Percentiles rank a stretch among this genome's conserved stretches.
Conservation (phyloP, 2,329 filamentous ascomycete genomes). For the Talaromyces sp. region DNA sequence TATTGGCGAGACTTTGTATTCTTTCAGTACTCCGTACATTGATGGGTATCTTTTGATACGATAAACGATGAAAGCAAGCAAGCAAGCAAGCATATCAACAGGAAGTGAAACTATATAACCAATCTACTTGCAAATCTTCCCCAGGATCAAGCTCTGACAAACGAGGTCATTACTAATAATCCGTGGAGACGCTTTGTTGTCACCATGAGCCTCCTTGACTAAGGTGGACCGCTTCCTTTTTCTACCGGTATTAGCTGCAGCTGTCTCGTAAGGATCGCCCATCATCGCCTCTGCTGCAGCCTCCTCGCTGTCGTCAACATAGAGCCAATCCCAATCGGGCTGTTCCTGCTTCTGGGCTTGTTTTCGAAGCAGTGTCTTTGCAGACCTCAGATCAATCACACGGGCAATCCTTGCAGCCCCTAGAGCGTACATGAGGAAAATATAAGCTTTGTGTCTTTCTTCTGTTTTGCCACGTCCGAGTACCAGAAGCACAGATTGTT, state of each 20-base stretch:
- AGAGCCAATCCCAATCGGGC: constrained; percentile 68
- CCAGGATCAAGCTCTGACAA: constrained; percentile 87
- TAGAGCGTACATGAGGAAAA: constrained; percentile 75
- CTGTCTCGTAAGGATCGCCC: constrained; percentile 16
- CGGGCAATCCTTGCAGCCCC: constrained; percentile 65
- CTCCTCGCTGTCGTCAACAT: constrained; percentile 64
- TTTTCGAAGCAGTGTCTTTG: constrained; percentile 56
- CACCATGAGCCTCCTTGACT: constrained; percentile 24
- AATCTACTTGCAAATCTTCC: constrained; percentile 64
- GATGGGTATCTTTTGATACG: constrained; percentile 8
- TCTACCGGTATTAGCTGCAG: constrained; percentile 22
- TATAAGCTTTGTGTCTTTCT: constrained; percentile 65
- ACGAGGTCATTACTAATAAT: constrained; percentile 82
- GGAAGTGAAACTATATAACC: background rate
- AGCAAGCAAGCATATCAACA: background rate
- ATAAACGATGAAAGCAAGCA: background rate
- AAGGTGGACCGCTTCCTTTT: constrained; percentile 45
- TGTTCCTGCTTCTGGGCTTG: constrained; percentile 40
- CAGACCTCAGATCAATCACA: constrained; percentile 63
- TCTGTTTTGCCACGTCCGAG: constrained; percentile 61
- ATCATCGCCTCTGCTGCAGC: constrained; percentile 52
- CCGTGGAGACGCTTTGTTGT: constrained; percentile 45
- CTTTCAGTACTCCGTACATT: background rate
- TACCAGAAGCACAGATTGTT: constrained; percentile 67
- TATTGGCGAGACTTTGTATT: background rate